Base-by-base conservation (phyloP, 1,284 basidiomycete genomes). In the Trichosporon inkin region DNA sequence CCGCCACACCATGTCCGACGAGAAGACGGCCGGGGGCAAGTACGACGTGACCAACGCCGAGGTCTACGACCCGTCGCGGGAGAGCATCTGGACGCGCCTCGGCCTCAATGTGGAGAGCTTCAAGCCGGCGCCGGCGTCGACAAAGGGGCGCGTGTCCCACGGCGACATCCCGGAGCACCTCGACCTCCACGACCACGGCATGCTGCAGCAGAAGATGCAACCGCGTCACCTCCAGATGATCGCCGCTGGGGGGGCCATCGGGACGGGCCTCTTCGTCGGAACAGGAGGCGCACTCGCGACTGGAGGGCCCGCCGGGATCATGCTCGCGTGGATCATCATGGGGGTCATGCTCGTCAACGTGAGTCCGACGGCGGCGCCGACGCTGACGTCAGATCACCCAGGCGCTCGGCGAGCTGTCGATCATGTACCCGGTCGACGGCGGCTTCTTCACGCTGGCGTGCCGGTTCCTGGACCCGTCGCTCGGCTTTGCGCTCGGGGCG, bases 241-340 rank as follows among this genome's bases (percentile, higher is more conserved):
- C 49, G 72, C 81, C 6, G 78, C 82, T 36, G 81, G 81, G 52
- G 81, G 81, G 14, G 78, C 77, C 14, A 82, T 82, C 62, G 81
- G 81, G 39, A 81, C 81, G 32, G 80, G 78, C 71, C 66, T 70
- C 38, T 68, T 70, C 57, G 68, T 51, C 58, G 81, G 82, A 61
- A 78, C 79, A 5, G 82, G 81, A 20, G 65, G 67, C 17, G 80
- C 81, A 6, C 76, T 83, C 13, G 61, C 65, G 8, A 74, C 60
- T 4, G 82, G 81, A 58, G 82, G 82, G 35, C 82, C 82, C 1
- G 78, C 77, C 22, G 80, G 78, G 73, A 66, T 78, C 65, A 57
- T 82, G n/a, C 65, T 78, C 24, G 75, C 73, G 2, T 78, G 75
- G 76, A 65, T 74, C 32, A 67, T 73, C 60, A 72, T 73, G 65